Evolutionary conservation across 176 grass and related monocot species (phyloP), one percentile per base, ranked within the genome.

Genomic region (Rhynchospora tenuis): DNA sequence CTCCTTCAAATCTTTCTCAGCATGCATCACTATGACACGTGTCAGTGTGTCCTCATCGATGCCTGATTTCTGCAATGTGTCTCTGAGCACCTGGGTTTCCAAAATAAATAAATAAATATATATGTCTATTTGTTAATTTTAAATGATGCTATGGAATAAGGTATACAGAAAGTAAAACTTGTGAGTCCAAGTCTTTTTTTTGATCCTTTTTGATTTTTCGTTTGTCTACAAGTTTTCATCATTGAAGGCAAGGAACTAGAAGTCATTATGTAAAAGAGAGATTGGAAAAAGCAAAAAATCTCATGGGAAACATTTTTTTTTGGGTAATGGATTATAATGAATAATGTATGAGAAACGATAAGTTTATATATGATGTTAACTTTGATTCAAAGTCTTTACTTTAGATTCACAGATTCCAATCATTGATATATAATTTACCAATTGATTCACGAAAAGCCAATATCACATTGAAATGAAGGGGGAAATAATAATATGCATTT

Each of bases 1-100:
- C 45, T 20, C 81, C 87, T 85, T 86, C 14, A 98, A 80, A 82
- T 94, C 89, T 79, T 93, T 94, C 90, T 98, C 95, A 1, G 92
- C 90, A 63, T 82, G 95, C 87, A 85, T 79, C 31, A 98, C 89
- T 44, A 94, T 61, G 61, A 93, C 67, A 8, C 92, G 85, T 45
- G 84, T 86, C 2, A 98, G 87, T 26, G 84, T 85, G 22, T 94
- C 90, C 84, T 94, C 92, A 44, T 98, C 90, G 0, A 81, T 86
- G 29, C 85, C 85, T 5, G 83, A 56, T 78, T 91, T 87, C 64
- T 46, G 43, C n/a, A 86, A 84, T 22, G 78, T 85, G 14, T 60
- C 79, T 48, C 84, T 73, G 33, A 98, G 86, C 9, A 88, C 84
- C 93, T 95, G 67, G 59, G 23, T 65, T 22, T 31, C 19, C 12